Evolutionary conservation across 352 stramenopile species (phyloP), one percentile per base, ranked within the genome.

Genomic region (Globisporangium radiosum): DNA sequence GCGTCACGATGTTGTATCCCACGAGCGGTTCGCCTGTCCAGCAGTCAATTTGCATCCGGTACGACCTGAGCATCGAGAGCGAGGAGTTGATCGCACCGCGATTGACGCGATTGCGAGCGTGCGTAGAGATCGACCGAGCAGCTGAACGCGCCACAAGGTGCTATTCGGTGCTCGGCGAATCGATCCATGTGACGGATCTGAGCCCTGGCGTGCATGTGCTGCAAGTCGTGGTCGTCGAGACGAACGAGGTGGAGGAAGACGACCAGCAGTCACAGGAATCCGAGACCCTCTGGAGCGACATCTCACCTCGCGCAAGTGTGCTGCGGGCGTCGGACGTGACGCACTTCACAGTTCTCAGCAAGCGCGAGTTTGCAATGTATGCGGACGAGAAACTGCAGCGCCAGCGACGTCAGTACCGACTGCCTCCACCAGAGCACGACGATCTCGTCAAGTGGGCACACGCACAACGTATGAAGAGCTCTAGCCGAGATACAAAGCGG

Each of bases 371-470:
- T 39, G 56, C 54, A 11, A 33, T 17, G 6, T 38, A 61, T 19
- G n/a, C 9, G 44, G 25, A 7, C 5, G 42, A 61, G 7, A 25
- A 61, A 10, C 36, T 40, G 7, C 25, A 61, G 14, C 48, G 15
- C 15, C 56, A 49, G 15, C 48, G 47, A 9, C 37, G 48, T 1
- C 47, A 38, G 7, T 48, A 54, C 14, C 47, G 38, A 0, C 37
- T 61, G 15, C 39, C 56, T 17, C 36, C 56, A 25, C 15, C 14
- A 4, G 37, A 61, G 6, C 47, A 54, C 2, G 48, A 53, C 36
- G 56, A 61, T 11, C 17, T 54, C 0, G 43, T 73, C 14, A 4
- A 44, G 17, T 58, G 54, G 54, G 17, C 48, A 13, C 7, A 52
- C 0, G 19, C 25, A 17, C 5, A 25, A 25, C 53, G 14, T 25